Conservation (phyloP, 1,139 yeast genomes). For the Cylindricascospora bacillispora region DNA sequence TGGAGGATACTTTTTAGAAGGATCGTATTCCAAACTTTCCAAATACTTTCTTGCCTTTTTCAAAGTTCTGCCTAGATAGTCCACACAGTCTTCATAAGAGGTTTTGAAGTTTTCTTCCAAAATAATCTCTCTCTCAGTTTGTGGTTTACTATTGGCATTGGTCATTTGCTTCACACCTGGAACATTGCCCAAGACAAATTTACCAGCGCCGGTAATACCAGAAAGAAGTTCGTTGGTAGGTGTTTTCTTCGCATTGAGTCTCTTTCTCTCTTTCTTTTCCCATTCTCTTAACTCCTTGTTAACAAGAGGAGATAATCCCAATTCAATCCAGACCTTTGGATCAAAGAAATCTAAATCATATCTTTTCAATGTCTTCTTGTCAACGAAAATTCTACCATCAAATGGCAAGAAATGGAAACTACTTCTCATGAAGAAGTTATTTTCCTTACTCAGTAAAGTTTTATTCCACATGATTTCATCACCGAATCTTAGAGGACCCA, state of each 20-base stretch:
- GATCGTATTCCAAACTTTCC: slow-evolving; percentile 42
- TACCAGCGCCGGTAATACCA: slow-evolving; percentile 4
- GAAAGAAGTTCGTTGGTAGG: slow-evolving; percentile 3
- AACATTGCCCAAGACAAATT: slow-evolving; percentile 6
- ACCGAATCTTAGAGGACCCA: slow-evolving; percentile 76
- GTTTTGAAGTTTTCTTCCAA: slow-evolving; percentile 15
- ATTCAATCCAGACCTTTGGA: slow-evolving; percentile 67
- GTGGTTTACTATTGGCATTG: slow-evolving; percentile 3
- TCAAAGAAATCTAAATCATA: slow-evolving; percentile 67
- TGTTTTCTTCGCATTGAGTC: background rate
- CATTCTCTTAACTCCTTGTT: slow-evolving; percentile 29
- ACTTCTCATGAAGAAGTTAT: slow-evolving; percentile 80
- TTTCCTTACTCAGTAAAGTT: slow-evolving; percentile 63
- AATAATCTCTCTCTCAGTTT: slow-evolving; percentile 7
- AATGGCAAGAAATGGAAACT: slow-evolving; percentile 67
- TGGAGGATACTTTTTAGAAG: slow-evolving; percentile 56
- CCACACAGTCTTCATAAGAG: slow-evolving; percentile 49
- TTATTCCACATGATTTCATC: slow-evolving; percentile 69
- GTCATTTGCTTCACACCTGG: slow-evolving; percentile 5
- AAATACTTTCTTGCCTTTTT: slow-evolving; percentile 46
- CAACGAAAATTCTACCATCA: slow-evolving; percentile 60
- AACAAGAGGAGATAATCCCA: slow-evolving; percentile 66
- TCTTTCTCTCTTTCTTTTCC: slow-evolving; percentile 6
- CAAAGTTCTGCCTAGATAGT: slow-evolving; percentile 51
- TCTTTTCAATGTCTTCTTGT: slow-evolving; percentile 41